Evolutionary conservation across 208 protist species (phyloP).

Genomic region (Trypanosoma scelopori): DNA sequence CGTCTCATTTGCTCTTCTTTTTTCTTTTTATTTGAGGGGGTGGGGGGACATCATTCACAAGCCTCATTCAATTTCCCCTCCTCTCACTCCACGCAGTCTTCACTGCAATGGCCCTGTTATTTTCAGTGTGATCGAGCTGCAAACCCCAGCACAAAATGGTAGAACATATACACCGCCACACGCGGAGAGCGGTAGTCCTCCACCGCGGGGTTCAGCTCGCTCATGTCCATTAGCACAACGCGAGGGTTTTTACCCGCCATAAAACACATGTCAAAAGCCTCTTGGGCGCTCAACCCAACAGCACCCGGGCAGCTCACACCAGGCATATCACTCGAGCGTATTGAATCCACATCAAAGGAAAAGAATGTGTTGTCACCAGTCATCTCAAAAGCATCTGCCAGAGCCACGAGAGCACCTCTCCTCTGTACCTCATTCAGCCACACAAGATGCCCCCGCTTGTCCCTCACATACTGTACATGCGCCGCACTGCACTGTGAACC

Average conservation of each 20-base stretch:
- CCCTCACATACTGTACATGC: constrained; percentile 53
- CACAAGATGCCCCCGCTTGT: constrained; percentile 35
- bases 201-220: constrained; percentile 62
- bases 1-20: no score
- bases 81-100: background rate
- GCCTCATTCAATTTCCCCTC: background rate
- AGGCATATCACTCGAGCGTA: constrained; percentile 42
- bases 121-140: constrained; percentile 25
- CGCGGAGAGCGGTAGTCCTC: constrained; percentile 57
- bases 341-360: constrained; percentile 73
- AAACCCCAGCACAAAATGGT: constrained; percentile 60
- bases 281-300: constrained; percentile 48
- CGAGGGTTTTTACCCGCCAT: constrained; percentile 36
- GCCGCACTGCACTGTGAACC: constrained; percentile 54
- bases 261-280: constrained; percentile 62
- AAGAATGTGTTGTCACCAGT: constrained; percentile 56
- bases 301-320: constrained; percentile 57
- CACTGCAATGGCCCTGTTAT: background rate
- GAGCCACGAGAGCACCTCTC: constrained; percentile 11
- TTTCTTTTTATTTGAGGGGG: no score
- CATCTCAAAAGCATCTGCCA: constrained; percentile 26
- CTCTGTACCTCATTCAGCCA: constrained; percentile 41
- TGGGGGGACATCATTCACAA: background rate
- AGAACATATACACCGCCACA: constrained; percentile 59
- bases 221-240: constrained; percentile 62